Percentiles rank a stretch among this genome's conserved stretches.
Conservation (phyloP, 2,329 filamentous ascomycete species). For the Thielaviopsis populi region DNA sequence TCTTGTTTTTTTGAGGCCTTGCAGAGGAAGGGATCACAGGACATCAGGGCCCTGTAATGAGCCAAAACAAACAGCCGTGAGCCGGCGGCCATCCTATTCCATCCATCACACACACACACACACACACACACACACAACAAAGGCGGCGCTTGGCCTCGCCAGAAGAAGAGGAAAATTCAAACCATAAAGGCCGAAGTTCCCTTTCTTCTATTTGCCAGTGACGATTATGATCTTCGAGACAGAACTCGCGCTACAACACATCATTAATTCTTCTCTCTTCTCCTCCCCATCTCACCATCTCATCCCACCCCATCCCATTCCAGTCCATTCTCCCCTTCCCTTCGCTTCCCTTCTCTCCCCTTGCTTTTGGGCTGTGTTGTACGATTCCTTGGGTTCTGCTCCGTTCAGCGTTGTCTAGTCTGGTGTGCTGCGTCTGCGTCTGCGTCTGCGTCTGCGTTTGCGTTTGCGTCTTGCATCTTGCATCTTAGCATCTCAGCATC, state of each 20-base stretch:
- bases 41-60: neutral
- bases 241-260: neutral
- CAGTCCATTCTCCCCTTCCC: neutral
- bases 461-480: too few relatives aligned
- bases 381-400: neutral
- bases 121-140: neutral
- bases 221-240: neutral
- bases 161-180: constrained; percentile 2
- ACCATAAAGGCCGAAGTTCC: neutral
- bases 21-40: neutral
- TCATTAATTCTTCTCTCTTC: neutral
- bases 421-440: too few relatives aligned
- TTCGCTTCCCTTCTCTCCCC: neutral
- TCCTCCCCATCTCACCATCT: neutral
- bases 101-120: neutral
- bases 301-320: neutral
- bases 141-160: neutral
- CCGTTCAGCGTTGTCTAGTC: neutral
- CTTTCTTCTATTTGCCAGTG: neutral
- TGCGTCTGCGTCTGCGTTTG: too few relatives aligned
- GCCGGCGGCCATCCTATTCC: neutral
- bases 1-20: neutral
- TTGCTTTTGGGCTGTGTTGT: neutral
- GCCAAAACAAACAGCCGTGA: neutral
- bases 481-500: neutral